Base-by-base conservation (phyloP, 164 flowering plant species). In the Vitis cinerea region DNA sequence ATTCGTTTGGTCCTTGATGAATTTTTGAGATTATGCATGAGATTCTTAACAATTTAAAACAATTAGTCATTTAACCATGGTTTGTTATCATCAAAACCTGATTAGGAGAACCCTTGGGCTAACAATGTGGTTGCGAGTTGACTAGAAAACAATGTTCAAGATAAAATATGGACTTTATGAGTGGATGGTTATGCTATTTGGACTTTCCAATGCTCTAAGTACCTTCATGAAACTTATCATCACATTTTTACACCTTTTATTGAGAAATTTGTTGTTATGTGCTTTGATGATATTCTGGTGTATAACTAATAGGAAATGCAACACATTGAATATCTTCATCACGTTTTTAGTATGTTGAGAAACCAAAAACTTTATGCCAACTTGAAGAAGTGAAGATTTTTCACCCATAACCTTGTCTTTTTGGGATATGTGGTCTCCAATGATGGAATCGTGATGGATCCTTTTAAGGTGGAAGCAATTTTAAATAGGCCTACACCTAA, bases 241-340 rank as follows among this genome's bases (percentile, higher is more conserved):
- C n/a, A 3, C 1, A 13, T 8, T 54, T 14, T 54, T 54, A 14
- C 11, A 23, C 19, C 19, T 19, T 19, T 19, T 19, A 19, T 19
- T 19, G 19, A 19, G 19, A 19, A 19, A 19, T 19, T 69, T 29
- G 72, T 61, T 14, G 72, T 59, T 49, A 48, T 69, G 13, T 69
- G 50, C 27, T 69, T 69, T 37, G 72, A 69, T 52, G 65, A 69
- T 23, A 69, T 69, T 31, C 50, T 69, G 7, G 65, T 60, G 9
- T 60, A 59, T 15, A 69, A 58, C 30, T 10, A 23, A 10, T 29
- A 30, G 5, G 6, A 2, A 3, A 16, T 23, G 2, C 17, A 69
- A 10, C 72, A 69, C 12, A 16, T 60, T 10, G 52, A 59, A 1
- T 65, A 69, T 51, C 49, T 69, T 7, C 27, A 19, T 0, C 48